Conservation (phyloP, 768 basidiomycete species). For the Daedaleopsis sinensis region DNA sequence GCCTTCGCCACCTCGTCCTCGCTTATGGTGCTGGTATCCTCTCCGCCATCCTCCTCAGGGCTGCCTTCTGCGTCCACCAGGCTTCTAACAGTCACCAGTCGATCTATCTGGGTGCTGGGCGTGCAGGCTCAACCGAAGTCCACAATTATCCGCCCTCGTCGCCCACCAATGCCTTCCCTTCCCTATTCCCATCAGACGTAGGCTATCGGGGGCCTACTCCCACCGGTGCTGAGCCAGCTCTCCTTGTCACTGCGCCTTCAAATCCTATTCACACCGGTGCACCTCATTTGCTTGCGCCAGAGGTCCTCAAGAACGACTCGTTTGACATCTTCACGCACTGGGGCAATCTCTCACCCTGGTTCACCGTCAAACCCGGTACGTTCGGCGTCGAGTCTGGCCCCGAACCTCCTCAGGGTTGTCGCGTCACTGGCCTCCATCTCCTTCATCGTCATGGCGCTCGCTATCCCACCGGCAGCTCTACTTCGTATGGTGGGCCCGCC, state of each 20-base stretch:
- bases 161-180: conserved; percentile 72
- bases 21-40: conserved; percentile 46
- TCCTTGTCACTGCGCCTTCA: conserved; percentile 71
- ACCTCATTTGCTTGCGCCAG: conserved; percentile 56
- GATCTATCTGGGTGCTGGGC: conserved; percentile 34
- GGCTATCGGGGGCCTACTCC: conserved; percentile 81
- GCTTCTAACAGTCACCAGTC: neutral
- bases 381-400: conserved; percentile 54
- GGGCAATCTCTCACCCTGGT: conserved; percentile 55
- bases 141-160: conserved; percentile 71
- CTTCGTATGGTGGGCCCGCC: neutral
- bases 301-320: conserved; percentile 27
- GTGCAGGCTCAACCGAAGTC: conserved; percentile 62
- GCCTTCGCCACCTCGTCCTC: conserved; percentile 1
- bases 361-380: conserved; percentile 43
- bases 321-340: conserved; percentile 48
- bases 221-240: conserved; percentile 75
- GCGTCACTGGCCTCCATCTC: conserved; percentile 45
- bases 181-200: conserved; percentile 73
- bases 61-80: conserved; percentile 39
- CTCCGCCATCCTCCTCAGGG: conserved; percentile 53
- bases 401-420: conserved; percentile 47
- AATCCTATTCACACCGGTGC: conserved; percentile 80
- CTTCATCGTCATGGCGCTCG: conserved; percentile 44
- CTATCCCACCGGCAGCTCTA: conserved; percentile 39